Evolutionary conservation across 169 alveolate species (phyloP).

Genomic region (Eimeria tenella): DNA sequence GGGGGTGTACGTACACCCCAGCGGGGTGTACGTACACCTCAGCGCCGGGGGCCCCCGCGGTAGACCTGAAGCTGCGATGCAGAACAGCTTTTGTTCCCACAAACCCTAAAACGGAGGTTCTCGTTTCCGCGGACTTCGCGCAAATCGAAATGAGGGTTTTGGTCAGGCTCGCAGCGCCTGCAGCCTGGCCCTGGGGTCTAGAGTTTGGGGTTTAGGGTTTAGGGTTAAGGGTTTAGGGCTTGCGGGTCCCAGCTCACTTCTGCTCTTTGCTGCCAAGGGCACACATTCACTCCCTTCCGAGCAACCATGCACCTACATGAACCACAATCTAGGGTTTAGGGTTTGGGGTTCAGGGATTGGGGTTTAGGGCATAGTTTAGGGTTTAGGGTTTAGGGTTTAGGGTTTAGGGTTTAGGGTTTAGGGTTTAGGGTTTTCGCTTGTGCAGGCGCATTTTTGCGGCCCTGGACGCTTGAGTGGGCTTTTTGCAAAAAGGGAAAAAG

Average conservation of each 20-base stretch:
- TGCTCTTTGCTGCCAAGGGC: no score
- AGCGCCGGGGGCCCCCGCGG: conserved; percentile 1
- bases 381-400: conserved; percentile 7
- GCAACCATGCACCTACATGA: no score
- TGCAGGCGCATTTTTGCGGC: conserved; percentile 67
- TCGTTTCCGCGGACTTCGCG: conserved; percentile 73
- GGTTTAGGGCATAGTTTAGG: background rate
- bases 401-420: conserved; percentile 46
- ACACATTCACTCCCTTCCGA: no score
- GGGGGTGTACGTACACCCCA: background rate
- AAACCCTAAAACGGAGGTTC: conserved; percentile 10
- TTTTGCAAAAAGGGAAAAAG: conserved; percentile 14
- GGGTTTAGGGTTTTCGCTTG: conserved; percentile 5
- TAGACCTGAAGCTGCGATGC: conserved; percentile 9
- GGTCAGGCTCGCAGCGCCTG: background rate
- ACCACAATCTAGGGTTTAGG: background rate
- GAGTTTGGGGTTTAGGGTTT: conserved; percentile 13
- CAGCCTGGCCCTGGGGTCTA: background rate
- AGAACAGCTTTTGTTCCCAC: conserved; percentile 75
- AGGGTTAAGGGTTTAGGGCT: conserved; percentile 17
- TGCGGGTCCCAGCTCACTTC: background rate
- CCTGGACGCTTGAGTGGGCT: background rate
- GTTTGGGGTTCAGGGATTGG: conserved; percentile 11
- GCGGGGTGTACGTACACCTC: background rate
- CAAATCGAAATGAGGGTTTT: conserved; percentile 77